Evolutionary conservation across 768 basidiomycete species (phyloP), one percentile per base, ranked within the genome.

Genomic region (Naganishia kalamii): DNA sequence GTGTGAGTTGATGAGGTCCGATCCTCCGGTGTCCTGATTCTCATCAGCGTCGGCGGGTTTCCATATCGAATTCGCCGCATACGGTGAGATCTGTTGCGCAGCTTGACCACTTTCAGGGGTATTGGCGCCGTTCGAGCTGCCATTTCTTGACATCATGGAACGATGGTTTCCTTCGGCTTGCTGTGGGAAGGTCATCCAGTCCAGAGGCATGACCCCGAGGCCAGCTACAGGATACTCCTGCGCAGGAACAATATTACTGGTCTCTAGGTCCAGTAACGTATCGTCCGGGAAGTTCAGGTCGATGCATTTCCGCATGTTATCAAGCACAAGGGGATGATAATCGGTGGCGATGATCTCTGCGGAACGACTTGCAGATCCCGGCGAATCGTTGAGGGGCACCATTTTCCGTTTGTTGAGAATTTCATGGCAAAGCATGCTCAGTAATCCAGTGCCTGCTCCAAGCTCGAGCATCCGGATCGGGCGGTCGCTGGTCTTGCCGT

Each of bases 361-460:
- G 2, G 21, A 15, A 48, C 33, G 46, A 15, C 3, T 40, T 23
- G 15, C 3, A 17, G 51, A 30, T n/a, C 57, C 23, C 12, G 21
- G 29, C 7, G 10, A 21, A 13, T 37, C 35, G 29, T 7, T n/a
- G 10, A 57, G 4, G 11, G 54, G n/a, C 37, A 57, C 29, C 35
- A 40, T 21, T 12, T 41, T 57, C 11, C 54, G 54, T 41, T 57
- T 57, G 21, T 57, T 57, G 35, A 57, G 10, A 3, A 78, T 35
- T 57, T 73, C 73, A 4, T 74, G 73, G 51, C 71, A 74, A 5
- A 78, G 65, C 32, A 78, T 78, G 17, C 71, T 70, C 15, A 78
- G 62, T 19, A 78, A 62, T 29, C 77, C 77, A 7, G 77, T 78
- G 5, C 77, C 77, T 11, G 77, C 75, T 4, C 77, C 77, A 4